Evolutionary conservation across 192 early-diverging fungal species (phyloP).

Genomic region (Funneliformis mosseae): DNA sequence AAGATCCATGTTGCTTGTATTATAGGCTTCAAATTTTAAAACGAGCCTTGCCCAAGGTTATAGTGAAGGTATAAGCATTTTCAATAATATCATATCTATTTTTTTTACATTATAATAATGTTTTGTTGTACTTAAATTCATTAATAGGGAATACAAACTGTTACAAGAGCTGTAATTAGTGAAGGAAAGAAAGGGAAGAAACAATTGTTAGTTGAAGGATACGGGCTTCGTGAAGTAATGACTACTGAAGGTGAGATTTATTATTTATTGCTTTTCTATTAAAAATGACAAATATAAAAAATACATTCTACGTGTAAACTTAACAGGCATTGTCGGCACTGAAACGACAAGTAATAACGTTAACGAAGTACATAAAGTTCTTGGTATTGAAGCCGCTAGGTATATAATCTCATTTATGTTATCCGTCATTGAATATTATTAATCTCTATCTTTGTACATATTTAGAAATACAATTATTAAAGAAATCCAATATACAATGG

Average conservation of each 20-base stretch:
- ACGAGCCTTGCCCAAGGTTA: conserved; percentile 81
- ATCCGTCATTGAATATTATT: background rate
- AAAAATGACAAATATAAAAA: too few relatives aligned
- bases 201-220: conserved; percentile 89
- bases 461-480: conserved; percentile 79
- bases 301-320: background rate
- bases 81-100: background rate
- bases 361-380: conserved; percentile 84
- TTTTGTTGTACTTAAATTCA: background rate
- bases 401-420: conserved; percentile 35
- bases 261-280: too few relatives aligned
- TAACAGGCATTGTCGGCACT: conserved; percentile 63
- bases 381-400: conserved; percentile 97
- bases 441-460: conserved; percentile 1
- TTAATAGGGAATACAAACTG: conserved; percentile 73
- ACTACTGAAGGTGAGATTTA: conserved; percentile 92
- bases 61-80: conserved; percentile 64
- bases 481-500: conserved; percentile 88
- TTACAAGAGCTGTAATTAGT: conserved; percentile 86
- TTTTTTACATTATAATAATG: background rate
- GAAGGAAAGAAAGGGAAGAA: conserved; percentile 59
- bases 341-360: conserved; percentile 87
- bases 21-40: conserved; percentile 82
- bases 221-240: conserved; percentile 92
- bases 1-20: conserved; percentile 43